Conservation (phyloP, 2,329 filamentous ascomycete species). For the Ophiosphaerella korrae region DNA sequence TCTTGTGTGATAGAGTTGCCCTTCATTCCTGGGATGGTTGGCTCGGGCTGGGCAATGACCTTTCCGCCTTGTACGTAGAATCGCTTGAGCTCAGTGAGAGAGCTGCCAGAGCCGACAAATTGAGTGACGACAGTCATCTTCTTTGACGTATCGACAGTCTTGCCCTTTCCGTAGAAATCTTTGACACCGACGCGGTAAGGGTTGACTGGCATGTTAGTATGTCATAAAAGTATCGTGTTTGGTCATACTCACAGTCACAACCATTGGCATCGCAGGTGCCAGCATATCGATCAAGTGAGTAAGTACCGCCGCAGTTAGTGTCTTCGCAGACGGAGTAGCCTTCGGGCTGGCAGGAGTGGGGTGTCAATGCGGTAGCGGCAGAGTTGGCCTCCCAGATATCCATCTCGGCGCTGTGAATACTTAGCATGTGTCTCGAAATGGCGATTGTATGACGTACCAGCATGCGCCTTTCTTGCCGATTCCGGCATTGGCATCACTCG, state of each 20-base stretch:
- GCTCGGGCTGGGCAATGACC: slow-evolving; percentile 52
- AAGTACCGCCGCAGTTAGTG: slow-evolving; percentile 48
- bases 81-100: slow-evolving; percentile 51
- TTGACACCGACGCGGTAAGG: slow-evolving; percentile 65
- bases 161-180: slow-evolving; percentile 64
- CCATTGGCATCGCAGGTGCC: slow-evolving; percentile 69
- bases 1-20: slow-evolving; percentile 36
- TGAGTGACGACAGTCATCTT: slow-evolving; percentile 56
- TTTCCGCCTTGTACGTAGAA: slow-evolving; percentile 56
- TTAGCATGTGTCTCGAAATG: neutral
- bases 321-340: slow-evolving; percentile 60
- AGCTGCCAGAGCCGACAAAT: slow-evolving; percentile 49
- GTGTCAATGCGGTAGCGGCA: slow-evolving; percentile 66
- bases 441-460: slow-evolving; percentile 47
- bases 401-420: slow-evolving; percentile 57
- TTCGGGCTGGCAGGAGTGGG: slow-evolving; percentile 63
- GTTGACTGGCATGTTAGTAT: slow-evolving; percentile 19
- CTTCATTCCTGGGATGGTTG: slow-evolving; percentile 51
- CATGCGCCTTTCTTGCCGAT: slow-evolving; percentile 62
- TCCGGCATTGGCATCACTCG: slow-evolving; percentile 59
- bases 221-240: neutral
- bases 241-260: slow-evolving; percentile 57
- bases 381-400: slow-evolving; percentile 69
- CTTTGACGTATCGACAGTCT: slow-evolving; percentile 49
- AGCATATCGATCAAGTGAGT: slow-evolving; percentile 60